Conservation (phyloP, 2,329 filamentous ascomycete genomes). For the Pseudogymnoascus sp. region DNA sequence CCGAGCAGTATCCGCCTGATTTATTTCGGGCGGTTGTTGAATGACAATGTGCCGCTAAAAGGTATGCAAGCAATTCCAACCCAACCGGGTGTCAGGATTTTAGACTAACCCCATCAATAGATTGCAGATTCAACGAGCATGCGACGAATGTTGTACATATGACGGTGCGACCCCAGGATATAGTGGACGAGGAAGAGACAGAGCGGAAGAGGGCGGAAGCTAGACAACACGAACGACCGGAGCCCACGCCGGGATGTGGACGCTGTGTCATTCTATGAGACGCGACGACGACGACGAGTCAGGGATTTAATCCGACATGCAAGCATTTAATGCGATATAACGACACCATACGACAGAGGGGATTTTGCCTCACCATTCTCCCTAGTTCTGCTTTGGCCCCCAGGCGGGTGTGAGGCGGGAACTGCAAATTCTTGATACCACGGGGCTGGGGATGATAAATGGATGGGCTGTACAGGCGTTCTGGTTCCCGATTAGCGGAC, state of each 20-base stretch:
- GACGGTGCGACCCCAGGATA: conserved; percentile 81
- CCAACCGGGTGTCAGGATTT: not conserved
- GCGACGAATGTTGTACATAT: conserved; percentile 86
- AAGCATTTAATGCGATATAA: conserved; percentile 8
- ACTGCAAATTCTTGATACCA: not conserved
- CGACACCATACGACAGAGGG: conserved; percentile 4
- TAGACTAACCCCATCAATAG: conserved; percentile 36
- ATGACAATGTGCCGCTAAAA: conserved; percentile 78
- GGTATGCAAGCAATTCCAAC: conserved; percentile 47
- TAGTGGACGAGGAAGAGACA: conserved; percentile 61
- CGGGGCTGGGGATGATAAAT: not conserved
- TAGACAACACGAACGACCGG: conserved; percentile 46
- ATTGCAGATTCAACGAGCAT: conserved; percentile 70
- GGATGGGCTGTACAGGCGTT: conserved; percentile 6
- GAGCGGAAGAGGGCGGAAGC: conserved; percentile 18
- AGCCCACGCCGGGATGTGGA: conserved; percentile 47
- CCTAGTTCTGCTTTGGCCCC: not conserved
- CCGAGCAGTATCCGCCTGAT: conserved; percentile 87
- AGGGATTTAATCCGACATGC: conserved; percentile 1
- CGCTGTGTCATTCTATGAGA: conserved; percentile 56
- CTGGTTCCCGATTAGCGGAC: not conserved
- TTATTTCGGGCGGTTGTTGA: conserved; percentile 81
- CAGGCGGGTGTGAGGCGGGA: not conserved
- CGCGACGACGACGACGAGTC: not conserved
- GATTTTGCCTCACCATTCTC: conserved; percentile 3